These are phyloP conservation scores for Pisolithus microcarpus DNA, from an alignment of 768 basidiomycete species.

Conservation along the genomic window DNA sequence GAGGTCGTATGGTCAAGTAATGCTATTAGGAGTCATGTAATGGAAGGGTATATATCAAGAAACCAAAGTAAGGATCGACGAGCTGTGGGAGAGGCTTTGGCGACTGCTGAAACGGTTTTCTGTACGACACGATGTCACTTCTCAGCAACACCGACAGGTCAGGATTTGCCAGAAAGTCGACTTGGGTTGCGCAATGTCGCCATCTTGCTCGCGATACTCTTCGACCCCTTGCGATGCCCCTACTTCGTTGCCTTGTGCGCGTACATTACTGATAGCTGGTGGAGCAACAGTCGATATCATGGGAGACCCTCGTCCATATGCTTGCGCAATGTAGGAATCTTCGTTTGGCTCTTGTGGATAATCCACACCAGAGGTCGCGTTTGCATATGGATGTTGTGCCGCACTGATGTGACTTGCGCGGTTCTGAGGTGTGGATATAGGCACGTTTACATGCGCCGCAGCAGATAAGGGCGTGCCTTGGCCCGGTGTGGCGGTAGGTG, in stretches of 20 bases:
- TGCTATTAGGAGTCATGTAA: conserved; percentile 28
- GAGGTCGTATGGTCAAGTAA: conserved; percentile 27
- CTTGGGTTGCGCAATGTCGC: conserved; percentile 46
- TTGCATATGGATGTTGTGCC: conserved; percentile 66
- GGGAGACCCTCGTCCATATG: conserved; percentile 73
- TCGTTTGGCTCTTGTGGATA: conserved; percentile 38
- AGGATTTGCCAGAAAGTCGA: conserved; percentile 58
- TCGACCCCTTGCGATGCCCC: conserved; percentile 53
- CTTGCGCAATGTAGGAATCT: conserved; percentile 51
- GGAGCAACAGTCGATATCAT: conserved; percentile 71
- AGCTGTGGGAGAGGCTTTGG: conserved; percentile 20
- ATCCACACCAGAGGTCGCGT: conserved; percentile 52
- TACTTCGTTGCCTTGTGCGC: conserved; percentile 62
- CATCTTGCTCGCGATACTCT: conserved; percentile 50
- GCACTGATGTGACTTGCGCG: conserved; percentile 37
- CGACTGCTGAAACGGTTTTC: conserved; percentile 18
- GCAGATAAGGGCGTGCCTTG: conserved; percentile 66
- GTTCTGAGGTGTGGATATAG: conserved; percentile 48
- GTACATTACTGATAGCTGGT: conserved; percentile 65
- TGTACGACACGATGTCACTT: conserved; percentile 8
- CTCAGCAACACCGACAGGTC: conserved; percentile 70
- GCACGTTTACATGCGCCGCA: conserved; percentile 68
- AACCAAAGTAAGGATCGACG: conserved; percentile 32
- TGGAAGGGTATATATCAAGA: conserved; percentile 29
- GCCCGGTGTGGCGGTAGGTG: conserved; percentile 47